Percentiles rank a stretch among this genome's conserved stretches.
These are phyloP conservation scores for Cryptococcus neoformans DNA, from an alignment of 1,284 basidiomycete genomes.

Conservation along the genomic window DNA sequence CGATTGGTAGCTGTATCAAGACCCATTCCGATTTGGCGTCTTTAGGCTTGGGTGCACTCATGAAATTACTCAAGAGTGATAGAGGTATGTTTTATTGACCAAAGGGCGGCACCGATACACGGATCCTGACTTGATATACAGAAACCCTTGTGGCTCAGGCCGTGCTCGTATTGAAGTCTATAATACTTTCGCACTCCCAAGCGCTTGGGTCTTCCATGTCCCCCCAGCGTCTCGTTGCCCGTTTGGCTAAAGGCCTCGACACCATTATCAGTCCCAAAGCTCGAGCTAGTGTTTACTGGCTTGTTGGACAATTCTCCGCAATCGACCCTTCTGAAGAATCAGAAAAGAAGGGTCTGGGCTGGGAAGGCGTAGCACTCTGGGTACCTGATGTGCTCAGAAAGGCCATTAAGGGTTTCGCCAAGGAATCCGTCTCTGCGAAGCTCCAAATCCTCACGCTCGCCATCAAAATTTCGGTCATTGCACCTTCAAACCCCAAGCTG, in stretches of 20 bases:
- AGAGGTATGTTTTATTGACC: conserved; percentile 56
- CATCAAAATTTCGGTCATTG: conserved; percentile 72
- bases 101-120: not conserved
- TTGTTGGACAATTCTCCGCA: conserved; percentile 78
- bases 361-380: conserved; percentile 60
- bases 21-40: conserved; percentile 63
- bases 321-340: conserved; percentile 10
- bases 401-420: conserved; percentile 64
- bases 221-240: conserved; percentile 65
- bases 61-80: conserved; percentile 63
- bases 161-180: conserved; percentile 75
- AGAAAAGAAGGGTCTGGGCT: conserved; percentile 28
- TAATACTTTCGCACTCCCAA: conserved; percentile 59
- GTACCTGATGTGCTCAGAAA: conserved; percentile 81
- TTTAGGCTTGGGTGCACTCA: conserved; percentile 69
- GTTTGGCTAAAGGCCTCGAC: conserved; percentile 69
- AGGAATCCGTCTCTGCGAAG: conserved; percentile 70
- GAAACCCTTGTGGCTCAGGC: conserved; percentile 70
- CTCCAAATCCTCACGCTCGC: conserved; percentile 78
- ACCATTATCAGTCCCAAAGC: conserved; percentile 74
- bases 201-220: conserved; percentile 7
- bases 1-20: conserved; percentile 71
- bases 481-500: conserved; percentile 55
- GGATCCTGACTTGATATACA: conserved; percentile 33
- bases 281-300: conserved; percentile 80